A percentile compares a stretch with the other conserved stretches of the same genome.
Evolutionary conservation across 78 protist genomes (phyloP).

Genomic region (Monocercomonoides exilis): DNA sequence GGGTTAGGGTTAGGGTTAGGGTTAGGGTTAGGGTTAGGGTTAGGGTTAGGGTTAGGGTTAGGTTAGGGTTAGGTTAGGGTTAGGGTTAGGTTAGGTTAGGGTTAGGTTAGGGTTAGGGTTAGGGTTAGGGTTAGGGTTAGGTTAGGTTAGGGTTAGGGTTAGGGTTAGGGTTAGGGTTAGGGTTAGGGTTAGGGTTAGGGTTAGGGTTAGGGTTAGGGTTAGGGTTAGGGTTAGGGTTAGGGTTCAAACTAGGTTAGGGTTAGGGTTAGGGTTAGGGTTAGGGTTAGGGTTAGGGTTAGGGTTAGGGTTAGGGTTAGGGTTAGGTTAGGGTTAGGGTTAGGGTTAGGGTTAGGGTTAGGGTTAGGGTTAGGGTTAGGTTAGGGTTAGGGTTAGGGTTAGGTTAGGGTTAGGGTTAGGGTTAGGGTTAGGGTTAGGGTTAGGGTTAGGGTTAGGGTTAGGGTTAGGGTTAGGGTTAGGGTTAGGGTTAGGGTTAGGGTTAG

Average conservation of each 20-base stretch:
- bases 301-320: not conserved
- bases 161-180: slow-evolving; percentile 8
- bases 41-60: no score
- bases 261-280: no score
- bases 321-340: no score
- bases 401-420: no score
- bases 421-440: slow-evolving; percentile 8
- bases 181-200: not conserved
- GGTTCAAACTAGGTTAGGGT: no score
- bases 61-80: no score
- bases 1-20: slow-evolving; percentile 7
- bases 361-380: no score
- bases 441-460: slow-evolving; percentile 9
- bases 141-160: no score
- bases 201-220: not conserved
- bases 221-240: not conserved
- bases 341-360: not conserved
- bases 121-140: no score
- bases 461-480: slow-evolving; percentile 7
- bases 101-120: no score
- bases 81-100: no score
- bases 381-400: no score
- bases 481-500: slow-evolving; percentile 8
- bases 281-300: not conserved
- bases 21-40: slow-evolving; percentile 8